Evolutionary conservation across 208 protist genomes (phyloP).

Genomic region (Leishmania turanica): DNA sequence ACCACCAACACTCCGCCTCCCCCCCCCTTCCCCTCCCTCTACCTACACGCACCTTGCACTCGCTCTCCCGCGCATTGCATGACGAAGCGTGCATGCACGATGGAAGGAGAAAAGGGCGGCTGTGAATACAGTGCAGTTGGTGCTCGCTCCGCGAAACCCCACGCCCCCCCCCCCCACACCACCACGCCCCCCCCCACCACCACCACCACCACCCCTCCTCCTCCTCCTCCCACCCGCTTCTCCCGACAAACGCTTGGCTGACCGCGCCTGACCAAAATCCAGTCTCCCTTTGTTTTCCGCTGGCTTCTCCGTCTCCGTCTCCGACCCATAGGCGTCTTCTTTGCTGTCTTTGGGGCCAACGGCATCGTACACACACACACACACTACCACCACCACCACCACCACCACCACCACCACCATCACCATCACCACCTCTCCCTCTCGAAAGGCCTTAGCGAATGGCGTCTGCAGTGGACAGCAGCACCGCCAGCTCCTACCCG

Average conservation of each 20-base stretch:
- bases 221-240: no score
- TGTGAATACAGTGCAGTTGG: background rate
- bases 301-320: background rate
- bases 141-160: no score
- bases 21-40: background rate
- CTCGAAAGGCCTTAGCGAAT: background rate
- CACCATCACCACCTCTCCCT: background rate
- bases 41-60: no score
- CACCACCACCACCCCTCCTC: no score
- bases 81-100: background rate
- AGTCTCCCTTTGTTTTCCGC: background rate
- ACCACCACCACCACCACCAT: no score
- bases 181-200: no score
- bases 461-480: constrained; percentile 4
- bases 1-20: background rate
- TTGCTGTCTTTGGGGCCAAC: background rate
- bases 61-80: no score
- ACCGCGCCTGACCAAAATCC: background rate
- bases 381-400: background rate
- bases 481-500: constrained; percentile 27
- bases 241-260: no score
- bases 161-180: no score
- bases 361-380: background rate
- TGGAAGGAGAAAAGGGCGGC: background rate
- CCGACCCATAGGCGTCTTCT: background rate